Percentiles rank a stretch among this genome's conserved stretches.
These are phyloP conservation scores for Reutealis trisperma DNA, from an alignment of 345 rosid genomes.

Conservation along the genomic window DNA sequence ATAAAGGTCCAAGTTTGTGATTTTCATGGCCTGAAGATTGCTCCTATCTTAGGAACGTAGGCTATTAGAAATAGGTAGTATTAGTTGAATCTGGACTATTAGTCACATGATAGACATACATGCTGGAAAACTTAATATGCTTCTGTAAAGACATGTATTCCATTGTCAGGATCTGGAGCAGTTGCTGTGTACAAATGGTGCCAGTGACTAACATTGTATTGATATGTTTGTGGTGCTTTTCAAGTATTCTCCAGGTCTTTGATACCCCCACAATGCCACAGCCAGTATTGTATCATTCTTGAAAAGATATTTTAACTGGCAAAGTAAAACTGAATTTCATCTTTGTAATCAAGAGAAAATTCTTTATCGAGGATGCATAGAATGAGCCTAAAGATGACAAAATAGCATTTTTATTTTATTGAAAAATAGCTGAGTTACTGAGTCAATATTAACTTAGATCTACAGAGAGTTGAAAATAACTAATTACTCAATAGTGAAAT, in stretches of 20 bases:
- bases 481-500: background rate
- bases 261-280: background rate
- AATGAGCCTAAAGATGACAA: background rate
- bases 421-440: too few relatives aligned
- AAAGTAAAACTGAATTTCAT: background rate
- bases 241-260: background rate
- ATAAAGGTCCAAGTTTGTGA: background rate
- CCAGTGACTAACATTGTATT: background rate
- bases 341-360: background rate
- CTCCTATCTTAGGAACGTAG: background rate
- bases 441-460: too few relatives aligned
- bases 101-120: background rate
- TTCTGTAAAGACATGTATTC: background rate
- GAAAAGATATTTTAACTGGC: background rate
- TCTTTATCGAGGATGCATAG: background rate
- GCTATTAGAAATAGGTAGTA: background rate
- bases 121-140: background rate
- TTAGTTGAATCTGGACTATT: conserved; percentile 2
- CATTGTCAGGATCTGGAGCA: background rate
- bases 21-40: background rate
- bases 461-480: background rate
- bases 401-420: background rate
- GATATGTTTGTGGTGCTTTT: background rate
- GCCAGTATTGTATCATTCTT: background rate
- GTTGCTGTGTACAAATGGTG: background rate